Evolutionary conservation across 2,329 filamentous ascomycete genomes (phyloP).

Genomic region (Apiospora rasikravindrae): DNA sequence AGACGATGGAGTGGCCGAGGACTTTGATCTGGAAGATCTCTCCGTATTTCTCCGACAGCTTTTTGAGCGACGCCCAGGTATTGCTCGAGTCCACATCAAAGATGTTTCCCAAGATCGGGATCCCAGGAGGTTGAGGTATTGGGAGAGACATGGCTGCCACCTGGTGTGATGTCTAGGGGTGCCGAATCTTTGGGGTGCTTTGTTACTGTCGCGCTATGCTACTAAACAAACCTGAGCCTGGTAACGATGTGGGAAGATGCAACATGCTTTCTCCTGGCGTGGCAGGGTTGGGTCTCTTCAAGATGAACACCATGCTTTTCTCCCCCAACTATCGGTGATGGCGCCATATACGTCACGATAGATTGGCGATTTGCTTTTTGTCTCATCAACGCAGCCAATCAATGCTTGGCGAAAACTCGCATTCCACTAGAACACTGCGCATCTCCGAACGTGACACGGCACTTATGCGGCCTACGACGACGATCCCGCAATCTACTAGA

Average conservation of each 20-base stretch:
- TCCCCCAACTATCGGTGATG: not conserved
- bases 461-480: not conserved
- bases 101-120: slow-evolving; percentile 50
- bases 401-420: not conserved
- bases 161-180: not conserved
- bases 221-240: not conserved
- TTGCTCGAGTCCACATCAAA: slow-evolving; percentile 54
- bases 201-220: not conserved
- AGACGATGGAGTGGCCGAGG: slow-evolving; percentile 46
- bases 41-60: slow-evolving; percentile 53
- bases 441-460: not conserved
- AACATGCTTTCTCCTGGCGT: not conserved
- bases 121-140: not conserved
- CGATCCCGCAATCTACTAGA: not conserved
- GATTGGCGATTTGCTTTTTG: not conserved
- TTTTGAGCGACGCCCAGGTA: slow-evolving; percentile 55
- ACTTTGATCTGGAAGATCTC: slow-evolving; percentile 52
- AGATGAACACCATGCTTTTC: not conserved
- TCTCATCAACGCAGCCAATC: not conserved
- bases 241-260: not conserved
- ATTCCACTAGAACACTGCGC: not conserved
- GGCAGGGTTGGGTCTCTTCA: not conserved
- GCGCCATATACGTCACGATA: not conserved
- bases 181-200: not conserved
- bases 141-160: not conserved